phyloP scores from a whole-genome alignment of 805 yeast species.

The Brettanomyces sp. region DNA sequence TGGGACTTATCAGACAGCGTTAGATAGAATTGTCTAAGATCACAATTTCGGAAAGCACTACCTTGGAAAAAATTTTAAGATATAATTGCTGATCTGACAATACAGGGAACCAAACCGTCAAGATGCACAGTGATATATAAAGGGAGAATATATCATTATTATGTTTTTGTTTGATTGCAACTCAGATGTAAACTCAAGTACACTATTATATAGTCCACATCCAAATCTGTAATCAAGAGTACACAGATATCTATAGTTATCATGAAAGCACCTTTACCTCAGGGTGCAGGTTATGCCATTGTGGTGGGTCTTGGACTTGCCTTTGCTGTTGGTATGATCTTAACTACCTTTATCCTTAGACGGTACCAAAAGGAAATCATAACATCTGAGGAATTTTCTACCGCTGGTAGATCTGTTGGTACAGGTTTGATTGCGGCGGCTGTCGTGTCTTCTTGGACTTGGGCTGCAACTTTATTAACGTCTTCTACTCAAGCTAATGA shows the following conservation, averaged over 20 bases:
- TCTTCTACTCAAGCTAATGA: constrained; percentile 72
- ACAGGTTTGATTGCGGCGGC: constrained; percentile 82
- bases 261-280: constrained; percentile 29
- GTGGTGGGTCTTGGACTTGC: constrained; percentile 82
- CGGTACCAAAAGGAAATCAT: constrained; percentile 79
- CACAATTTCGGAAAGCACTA: no score
- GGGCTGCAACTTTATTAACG: constrained; percentile 74
- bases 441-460: constrained; percentile 90
- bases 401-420: constrained; percentile 85
- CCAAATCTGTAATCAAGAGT: no score
- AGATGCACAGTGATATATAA: no score
- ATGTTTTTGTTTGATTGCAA: no score
- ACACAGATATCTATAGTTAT: not conserved
- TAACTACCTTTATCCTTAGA: constrained; percentile 57
- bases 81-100: no score
- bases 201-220: no score
- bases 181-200: no score
- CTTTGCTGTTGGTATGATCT: constrained; percentile 64
- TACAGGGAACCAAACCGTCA: no score
- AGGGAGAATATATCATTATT: no score
- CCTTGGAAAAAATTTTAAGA: no score
- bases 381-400: constrained; percentile 89
- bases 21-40: no score
- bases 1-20: no score
- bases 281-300: constrained; percentile 82